phyloP scores from a whole-genome alignment of 2,329 filamentous ascomycete species.

The Epichloe sylvatica region DNA sequence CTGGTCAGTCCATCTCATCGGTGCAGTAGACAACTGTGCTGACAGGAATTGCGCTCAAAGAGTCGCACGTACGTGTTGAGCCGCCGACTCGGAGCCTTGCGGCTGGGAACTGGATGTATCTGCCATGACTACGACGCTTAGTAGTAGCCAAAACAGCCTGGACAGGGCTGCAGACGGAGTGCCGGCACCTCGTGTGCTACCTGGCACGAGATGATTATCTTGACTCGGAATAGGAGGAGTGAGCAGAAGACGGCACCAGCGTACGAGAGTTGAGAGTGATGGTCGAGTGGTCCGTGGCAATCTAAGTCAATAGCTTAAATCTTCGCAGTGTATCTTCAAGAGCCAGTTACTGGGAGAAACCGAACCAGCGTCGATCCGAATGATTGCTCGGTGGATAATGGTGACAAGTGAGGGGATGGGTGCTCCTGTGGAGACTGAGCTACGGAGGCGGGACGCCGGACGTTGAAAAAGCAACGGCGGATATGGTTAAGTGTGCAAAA shows the following conservation, averaged over 20 bases:
- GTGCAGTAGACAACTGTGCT: background rate
- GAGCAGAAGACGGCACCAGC: background rate
- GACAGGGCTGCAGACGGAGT: conserved; percentile 2
- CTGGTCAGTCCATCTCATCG: background rate
- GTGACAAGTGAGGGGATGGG: background rate
- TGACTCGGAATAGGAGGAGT: background rate
- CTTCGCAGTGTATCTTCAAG: background rate
- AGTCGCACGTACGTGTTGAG: conserved; percentile 10
- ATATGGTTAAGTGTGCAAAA: background rate
- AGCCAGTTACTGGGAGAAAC: background rate
- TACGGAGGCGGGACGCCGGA: conserved; percentile 1
- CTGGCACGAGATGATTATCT: background rate
- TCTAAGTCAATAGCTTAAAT: background rate
- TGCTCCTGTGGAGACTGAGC: conserved; percentile 1
- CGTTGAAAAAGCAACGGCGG: background rate
- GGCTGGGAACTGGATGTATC: conserved; percentile 12
- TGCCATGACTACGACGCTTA: conserved; percentile 12
- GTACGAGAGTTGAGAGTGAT: background rate
- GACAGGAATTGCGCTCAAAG: background rate
- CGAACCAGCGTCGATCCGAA: background rate
- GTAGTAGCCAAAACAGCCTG: conserved; percentile 8
- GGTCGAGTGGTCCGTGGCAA: background rate
- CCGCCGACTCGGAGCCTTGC: conserved; percentile 9
- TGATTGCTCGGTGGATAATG: background rate
- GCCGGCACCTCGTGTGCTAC: background rate